Evolutionary conservation across 441 rosid genomes (phyloP).

Genomic region (Corymbia citriodora): DNA sequence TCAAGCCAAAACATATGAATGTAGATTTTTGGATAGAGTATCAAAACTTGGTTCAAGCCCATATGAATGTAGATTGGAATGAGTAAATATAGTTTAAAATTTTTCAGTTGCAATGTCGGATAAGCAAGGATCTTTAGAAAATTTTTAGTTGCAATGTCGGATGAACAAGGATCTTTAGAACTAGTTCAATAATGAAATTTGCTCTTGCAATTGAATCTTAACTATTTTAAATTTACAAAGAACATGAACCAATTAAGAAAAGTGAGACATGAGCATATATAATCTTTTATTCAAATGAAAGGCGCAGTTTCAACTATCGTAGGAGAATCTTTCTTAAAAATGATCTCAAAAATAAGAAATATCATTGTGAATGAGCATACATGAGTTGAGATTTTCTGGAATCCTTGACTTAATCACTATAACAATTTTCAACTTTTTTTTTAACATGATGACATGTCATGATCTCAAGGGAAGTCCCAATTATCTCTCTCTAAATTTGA

Average conservation of each 20-base stretch:
- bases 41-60: background rate
- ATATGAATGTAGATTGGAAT: background rate
- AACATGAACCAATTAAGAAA: background rate
- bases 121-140: background rate
- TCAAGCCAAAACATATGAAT: background rate
- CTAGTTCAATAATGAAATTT: background rate
- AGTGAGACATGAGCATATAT: background rate
- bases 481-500: background rate
- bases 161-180: background rate
- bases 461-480: background rate
- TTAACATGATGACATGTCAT: background rate
- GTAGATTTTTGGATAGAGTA: background rate
- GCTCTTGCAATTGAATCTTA: background rate
- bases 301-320: background rate
- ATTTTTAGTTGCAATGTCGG: background rate
- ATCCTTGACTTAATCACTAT: background rate
- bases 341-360: background rate
- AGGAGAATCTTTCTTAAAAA: background rate
- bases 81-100: background rate
- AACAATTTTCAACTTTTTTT: background rate
- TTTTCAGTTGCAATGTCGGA: background rate
- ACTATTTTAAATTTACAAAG: background rate
- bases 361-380: background rate
- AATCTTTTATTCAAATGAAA: background rate
- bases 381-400: background rate